Evolutionary conservation across 1,284 basidiomycete genomes (phyloP).

Genomic region (Ceraceosorus guamensis): DNA sequence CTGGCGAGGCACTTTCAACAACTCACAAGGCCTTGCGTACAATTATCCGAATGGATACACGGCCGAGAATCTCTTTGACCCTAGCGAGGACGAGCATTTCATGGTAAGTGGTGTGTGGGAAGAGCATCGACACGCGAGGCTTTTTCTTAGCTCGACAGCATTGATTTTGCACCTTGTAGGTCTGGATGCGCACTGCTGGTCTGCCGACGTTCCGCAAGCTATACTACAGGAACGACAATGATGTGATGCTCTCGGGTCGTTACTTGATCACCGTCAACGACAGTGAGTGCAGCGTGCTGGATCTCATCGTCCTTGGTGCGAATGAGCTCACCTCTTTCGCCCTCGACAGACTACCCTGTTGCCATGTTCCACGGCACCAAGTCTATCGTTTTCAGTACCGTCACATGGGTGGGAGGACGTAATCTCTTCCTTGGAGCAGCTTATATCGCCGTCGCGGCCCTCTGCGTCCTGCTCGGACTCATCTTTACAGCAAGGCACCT

Average conservation of each 20-base stretch:
- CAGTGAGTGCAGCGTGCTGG: constrained; percentile 55
- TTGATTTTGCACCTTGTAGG: background rate
- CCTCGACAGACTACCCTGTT: constrained; percentile 77
- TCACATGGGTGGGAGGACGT: constrained; percentile 96
- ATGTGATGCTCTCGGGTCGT: constrained; percentile 64
- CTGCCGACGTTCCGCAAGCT: constrained; percentile 93
- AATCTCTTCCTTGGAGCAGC: constrained; percentile 96
- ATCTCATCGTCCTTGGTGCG: background rate
- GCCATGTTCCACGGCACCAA: constrained; percentile 86
- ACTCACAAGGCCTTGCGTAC: constrained; percentile 15
- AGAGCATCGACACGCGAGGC: background rate
- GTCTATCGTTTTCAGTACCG: constrained; percentile 89
- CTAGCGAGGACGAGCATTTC: constrained; percentile 80
- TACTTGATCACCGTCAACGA: constrained; percentile 73
- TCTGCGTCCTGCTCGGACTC: constrained; percentile 81
- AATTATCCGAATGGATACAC: constrained; percentile 70
- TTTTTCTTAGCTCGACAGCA: background rate
- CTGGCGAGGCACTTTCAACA: constrained; percentile 53
- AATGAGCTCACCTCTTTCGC: background rate
- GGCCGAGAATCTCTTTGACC: constrained; percentile 61
- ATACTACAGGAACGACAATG: constrained; percentile 80
- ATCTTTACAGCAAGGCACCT: constrained; percentile 84
- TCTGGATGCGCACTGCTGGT: constrained; percentile 96
- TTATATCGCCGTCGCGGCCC: constrained; percentile 78
- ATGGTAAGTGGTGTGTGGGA: constrained; percentile 57